Conservation (phyloP, 371 early-diverging fungal species). For the Apophysomyces elegans region DNA sequence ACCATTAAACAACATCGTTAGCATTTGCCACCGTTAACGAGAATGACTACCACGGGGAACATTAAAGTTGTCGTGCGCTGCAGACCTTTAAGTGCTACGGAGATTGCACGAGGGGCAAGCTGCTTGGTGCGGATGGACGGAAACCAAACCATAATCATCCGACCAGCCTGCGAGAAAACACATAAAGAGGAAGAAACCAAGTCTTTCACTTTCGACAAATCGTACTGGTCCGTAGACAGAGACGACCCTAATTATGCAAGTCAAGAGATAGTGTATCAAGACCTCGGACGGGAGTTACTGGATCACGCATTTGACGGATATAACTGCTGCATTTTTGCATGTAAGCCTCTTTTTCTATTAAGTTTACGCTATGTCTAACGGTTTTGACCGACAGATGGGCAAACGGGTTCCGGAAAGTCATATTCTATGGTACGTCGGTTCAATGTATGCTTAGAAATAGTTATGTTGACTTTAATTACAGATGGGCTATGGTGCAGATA, state of each 20-base stretch:
- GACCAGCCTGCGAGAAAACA: constrained; percentile 29
- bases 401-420: constrained; percentile 86
- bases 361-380: background rate
- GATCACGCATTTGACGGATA: constrained; percentile 88
- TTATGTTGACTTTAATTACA: constrained; percentile 21
- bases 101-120: constrained; percentile 60
- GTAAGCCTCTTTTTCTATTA: constrained; percentile 39
- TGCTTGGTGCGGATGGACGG: constrained; percentile 68
- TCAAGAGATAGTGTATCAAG: constrained; percentile 80
- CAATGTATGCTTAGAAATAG: background rate
- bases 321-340: constrained; percentile 87
- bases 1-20: background rate
- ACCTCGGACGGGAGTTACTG: constrained; percentile 73
- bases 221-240: constrained; percentile 79
- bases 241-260: constrained; percentile 65
- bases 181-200: constrained; percentile 46
- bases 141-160: constrained; percentile 67
- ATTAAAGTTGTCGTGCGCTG: constrained; percentile 83
- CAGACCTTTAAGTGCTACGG: constrained; percentile 75
- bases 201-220: constrained; percentile 80
- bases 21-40: background rate
- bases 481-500: constrained; percentile 72
- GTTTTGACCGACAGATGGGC: constrained; percentile 62
- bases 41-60: constrained; percentile 43
- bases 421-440: constrained; percentile 71